Evolutionary conservation across 306 rosid genomes (phyloP), one percentile per base, ranked within the genome.

Genomic region (Abrus pulchellus): DNA sequence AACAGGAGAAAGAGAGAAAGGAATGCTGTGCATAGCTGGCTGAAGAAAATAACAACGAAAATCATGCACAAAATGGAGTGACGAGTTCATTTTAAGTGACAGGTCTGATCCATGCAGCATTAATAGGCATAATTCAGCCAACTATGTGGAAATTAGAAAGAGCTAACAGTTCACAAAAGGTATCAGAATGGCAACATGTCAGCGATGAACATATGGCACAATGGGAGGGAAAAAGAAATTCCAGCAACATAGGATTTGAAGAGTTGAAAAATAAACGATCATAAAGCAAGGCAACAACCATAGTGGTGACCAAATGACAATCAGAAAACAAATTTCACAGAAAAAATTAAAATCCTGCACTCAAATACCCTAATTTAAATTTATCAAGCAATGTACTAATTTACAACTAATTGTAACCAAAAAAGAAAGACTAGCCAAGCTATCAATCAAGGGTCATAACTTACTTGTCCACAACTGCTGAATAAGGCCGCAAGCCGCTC

Each of bases 401-500:
- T 9, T 66, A 43, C 56, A 27, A 32, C 47, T 32, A 71, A 27
- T 44, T 30, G 47, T 41, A 55, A 71, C 28, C 38, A 20, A 32
- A 28, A 79, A 54, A 13, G 68, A 67, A 40, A 9, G 65, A 71
- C 32, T 13, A 33, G 57, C 5, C 52, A 41, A 55, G 36, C 53
- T 2, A 55, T 59, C 63, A 27, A 81, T 53, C 38, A 77, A 77
- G 50, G 75, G 20, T 54, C 41, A 50, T 54, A 64, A 88, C 95
- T 90, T 89, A 94, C 99, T 71, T 92, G 97, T 72, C 99, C 99
- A 64, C 97, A 94, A 67, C 64, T 83, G 77, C 90, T 89, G 88
- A 94, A 94, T 80, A 94, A 85, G 74, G 94, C 97, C 50, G 99
- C 99, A 80, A 94, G 99, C 80, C 89, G 89, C 94, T 94, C 99